Evolutionary conservation across 2,329 filamentous ascomycete species (phyloP).

Genomic region (Periconia sp.): DNA sequence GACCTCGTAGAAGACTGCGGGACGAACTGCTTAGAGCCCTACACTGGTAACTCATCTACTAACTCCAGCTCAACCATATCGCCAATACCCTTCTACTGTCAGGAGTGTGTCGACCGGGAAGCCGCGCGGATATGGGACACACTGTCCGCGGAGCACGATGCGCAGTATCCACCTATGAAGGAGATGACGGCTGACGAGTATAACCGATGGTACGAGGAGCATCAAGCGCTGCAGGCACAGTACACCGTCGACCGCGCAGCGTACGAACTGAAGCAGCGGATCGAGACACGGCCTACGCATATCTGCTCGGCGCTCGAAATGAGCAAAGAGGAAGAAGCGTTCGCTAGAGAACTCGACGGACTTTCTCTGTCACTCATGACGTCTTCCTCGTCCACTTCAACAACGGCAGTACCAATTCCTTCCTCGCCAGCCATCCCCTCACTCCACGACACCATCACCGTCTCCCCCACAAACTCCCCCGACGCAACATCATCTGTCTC

Average conservation of each 20-base stretch:
- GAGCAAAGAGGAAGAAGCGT: constrained; percentile 33
- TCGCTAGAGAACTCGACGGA: constrained; percentile 34
- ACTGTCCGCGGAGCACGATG: constrained; percentile 29
- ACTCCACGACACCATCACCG: not conserved
- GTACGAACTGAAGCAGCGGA: constrained; percentile 29
- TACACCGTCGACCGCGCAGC: constrained; percentile 26
- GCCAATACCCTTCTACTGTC: constrained; percentile 30
- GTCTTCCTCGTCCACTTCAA: constrained; percentile 15
- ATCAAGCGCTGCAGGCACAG: constrained; percentile 28
- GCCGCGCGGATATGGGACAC: constrained; percentile 28
- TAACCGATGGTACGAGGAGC: constrained; percentile 34
- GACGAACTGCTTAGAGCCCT: constrained; percentile 36
- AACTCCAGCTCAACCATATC: constrained; percentile 1
- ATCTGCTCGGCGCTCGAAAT: constrained; percentile 31
- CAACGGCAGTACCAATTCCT: not conserved
- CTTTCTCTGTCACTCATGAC: constrained; percentile 32
- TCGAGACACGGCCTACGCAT: constrained; percentile 30
- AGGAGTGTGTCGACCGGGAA: constrained; percentile 35
- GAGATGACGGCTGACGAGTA: constrained; percentile 37
- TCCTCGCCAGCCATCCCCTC: not conserved
- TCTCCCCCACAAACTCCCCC: not conserved
- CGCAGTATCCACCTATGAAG: constrained; percentile 27
- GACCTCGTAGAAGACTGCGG: constrained; percentile 40
- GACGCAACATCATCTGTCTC: not conserved
- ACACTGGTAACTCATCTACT: constrained; percentile 11